These are phyloP conservation scores for Hordeum marinum DNA, from an alignment of 176 grass and related monocot species.

Conservation along the genomic window DNA sequence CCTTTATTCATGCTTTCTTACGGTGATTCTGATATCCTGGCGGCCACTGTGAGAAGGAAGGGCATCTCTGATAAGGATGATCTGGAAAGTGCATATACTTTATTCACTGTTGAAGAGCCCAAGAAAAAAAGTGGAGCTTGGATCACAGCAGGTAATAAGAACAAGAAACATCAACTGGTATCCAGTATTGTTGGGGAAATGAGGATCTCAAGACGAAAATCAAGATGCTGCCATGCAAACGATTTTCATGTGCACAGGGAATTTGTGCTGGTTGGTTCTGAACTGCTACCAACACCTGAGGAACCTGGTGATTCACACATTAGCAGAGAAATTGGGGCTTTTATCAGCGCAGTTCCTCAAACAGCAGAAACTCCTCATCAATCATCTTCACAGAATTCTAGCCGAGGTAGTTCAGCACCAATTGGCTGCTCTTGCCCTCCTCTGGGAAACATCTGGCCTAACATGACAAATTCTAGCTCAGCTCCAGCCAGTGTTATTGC, in stretches of 20 bases:
- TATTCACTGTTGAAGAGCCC: conserved; percentile 66
- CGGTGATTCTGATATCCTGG: conserved; percentile 73
- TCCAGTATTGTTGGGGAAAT: conserved; percentile 65
- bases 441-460: conserved; percentile 32
- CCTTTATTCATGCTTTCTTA: conserved; percentile 93
- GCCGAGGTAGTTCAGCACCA: not conserved
- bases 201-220: conserved; percentile 43
- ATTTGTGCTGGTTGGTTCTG: conserved; percentile 78
- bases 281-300: conserved; percentile 39
- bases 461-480: conserved; percentile 23
- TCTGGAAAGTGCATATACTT: conserved; percentile 58
- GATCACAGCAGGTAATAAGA: conserved; percentile 63
- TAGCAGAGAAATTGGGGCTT: conserved; percentile 65
- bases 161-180: conserved; percentile 65
- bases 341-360: conserved; percentile 46
- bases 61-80: conserved; percentile 35
- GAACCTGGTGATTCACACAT: conserved; percentile 35
- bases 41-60: conserved; percentile 59
- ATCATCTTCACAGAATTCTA: conserved; percentile 12
- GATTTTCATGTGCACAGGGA: conserved; percentile 49
- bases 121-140: conserved; percentile 59
- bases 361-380: conserved; percentile 30
- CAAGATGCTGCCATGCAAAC: conserved; percentile 34
- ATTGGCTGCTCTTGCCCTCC: conserved; percentile 21
- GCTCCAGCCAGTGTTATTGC: conserved; percentile 30